Conservation (phyloP, 345 rosid species). For the Pistacia atlantica region DNA sequence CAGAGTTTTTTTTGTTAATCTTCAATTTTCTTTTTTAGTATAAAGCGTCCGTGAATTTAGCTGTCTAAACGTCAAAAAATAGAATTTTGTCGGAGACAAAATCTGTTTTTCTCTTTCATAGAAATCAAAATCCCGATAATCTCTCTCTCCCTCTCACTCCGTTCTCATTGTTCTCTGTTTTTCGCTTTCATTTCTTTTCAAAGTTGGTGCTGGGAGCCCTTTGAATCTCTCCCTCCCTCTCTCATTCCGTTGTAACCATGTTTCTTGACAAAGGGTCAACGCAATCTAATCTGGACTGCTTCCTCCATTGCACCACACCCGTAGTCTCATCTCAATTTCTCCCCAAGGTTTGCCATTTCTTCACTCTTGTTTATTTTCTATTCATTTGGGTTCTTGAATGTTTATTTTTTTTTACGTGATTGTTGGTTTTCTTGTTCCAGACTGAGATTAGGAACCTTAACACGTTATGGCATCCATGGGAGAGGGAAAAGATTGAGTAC, state of each 20-base stretch:
- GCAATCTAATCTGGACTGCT: slow-evolving; percentile 84
- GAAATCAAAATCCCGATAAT: slow-evolving; percentile 46
- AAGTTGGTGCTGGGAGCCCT: slow-evolving; percentile 34
- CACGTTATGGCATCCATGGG: slow-evolving; percentile 91
- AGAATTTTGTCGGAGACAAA: slow-evolving; percentile 33
- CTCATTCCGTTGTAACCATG: slow-evolving; percentile 46
- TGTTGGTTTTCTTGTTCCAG: slow-evolving; percentile 39
- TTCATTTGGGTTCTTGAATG: background rate
- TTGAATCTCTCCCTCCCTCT: slow-evolving; percentile 14
- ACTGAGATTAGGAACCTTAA: slow-evolving; percentile 81
- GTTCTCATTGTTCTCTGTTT: slow-evolving; percentile 14
- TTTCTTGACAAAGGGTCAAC: slow-evolving; percentile 56
- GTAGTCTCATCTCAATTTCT: slow-evolving; percentile 75
- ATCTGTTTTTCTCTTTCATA: slow-evolving; percentile 27
- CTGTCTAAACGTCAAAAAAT: slow-evolving; percentile 62
- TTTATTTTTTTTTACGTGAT: background rate
- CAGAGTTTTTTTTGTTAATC: background rate
- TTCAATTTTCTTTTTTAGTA: slow-evolving; percentile 24
- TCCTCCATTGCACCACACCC: slow-evolving; percentile 86
- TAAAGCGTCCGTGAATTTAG: slow-evolving; percentile 49
- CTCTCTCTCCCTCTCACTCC: slow-evolving; percentile 38
- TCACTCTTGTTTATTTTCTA: background rate
- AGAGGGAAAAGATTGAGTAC: slow-evolving; percentile 84
- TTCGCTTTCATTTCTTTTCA: slow-evolving; percentile 22
- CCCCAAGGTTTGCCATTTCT: slow-evolving; percentile 59